These are phyloP conservation scores for Baudoinia panamericana DNA, from an alignment of 495 filamentous ascomycete genomes.

Conservation along the genomic window DNA sequence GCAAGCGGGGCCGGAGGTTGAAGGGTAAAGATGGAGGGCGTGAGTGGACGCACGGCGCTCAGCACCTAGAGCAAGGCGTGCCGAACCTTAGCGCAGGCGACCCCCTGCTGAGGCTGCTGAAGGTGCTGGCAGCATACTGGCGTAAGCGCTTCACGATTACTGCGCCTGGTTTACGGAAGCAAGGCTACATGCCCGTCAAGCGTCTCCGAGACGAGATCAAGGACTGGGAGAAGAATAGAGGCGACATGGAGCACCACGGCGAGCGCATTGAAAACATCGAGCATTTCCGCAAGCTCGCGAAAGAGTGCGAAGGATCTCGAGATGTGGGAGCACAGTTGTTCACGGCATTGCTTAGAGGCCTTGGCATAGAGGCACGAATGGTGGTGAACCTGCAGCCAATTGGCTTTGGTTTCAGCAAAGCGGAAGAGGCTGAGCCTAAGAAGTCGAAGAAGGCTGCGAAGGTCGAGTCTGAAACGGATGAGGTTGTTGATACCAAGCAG, in stretches of 20 bases:
- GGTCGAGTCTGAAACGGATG: slow-evolving; percentile 2
- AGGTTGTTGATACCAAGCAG: not conserved
- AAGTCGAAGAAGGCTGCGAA: slow-evolving; percentile 24
- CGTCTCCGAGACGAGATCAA: slow-evolving; percentile 54
- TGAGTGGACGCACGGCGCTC: slow-evolving; percentile 62
- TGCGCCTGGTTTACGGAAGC: slow-evolving; percentile 71
- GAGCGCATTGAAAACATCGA: slow-evolving; percentile 54
- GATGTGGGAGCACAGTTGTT: slow-evolving; percentile 87
- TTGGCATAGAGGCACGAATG: slow-evolving; percentile 68
- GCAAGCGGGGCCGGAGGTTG: slow-evolving; percentile 14
- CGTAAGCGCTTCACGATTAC: slow-evolving; percentile 68
- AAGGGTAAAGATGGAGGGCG: slow-evolving; percentile 31
- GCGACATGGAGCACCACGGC: slow-evolving; percentile 53
- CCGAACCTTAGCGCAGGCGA: slow-evolving; percentile 68
- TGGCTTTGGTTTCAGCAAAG: slow-evolving; percentile 83
- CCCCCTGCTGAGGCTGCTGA: slow-evolving; percentile 67
- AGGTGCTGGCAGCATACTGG: slow-evolving; percentile 70
- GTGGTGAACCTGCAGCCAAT: slow-evolving; percentile 75
- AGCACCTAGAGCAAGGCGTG: slow-evolving; percentile 52
- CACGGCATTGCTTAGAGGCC: slow-evolving; percentile 68
- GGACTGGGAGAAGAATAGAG: slow-evolving; percentile 46
- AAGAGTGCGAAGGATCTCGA: slow-evolving; percentile 63
- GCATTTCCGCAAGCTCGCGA: slow-evolving; percentile 56
- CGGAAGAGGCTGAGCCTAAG: slow-evolving; percentile 47
- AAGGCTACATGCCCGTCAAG: slow-evolving; percentile 65